Base-by-base conservation (phyloP, 768 basidiomycete species). In the Psilocybe azurescens region DNA sequence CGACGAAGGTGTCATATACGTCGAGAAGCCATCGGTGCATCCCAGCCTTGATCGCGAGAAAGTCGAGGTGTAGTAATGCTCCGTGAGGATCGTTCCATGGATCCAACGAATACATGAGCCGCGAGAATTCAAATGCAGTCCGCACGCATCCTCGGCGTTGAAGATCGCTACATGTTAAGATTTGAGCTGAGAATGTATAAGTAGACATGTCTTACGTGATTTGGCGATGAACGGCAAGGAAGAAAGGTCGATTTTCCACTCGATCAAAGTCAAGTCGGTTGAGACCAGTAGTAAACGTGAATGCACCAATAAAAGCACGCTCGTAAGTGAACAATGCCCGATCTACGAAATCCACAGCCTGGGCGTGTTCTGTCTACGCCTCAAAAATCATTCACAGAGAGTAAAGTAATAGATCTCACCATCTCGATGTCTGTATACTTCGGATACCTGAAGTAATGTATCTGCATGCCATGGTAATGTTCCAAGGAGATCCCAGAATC, bases 171-270 rank as follows among this genome's bases (percentile, higher is more conserved):
- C 41, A 11, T 13, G 65, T 6, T 24, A 52, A 56, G 36, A 18
- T 29, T 59, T 54, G 58, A 33, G 4, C 47, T 16, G 9, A 38
- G 39, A 8, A 18, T 13, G 29, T 8, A 7, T 11, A 33, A 36
- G 55, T 8, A 60, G 13, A 46, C 39, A 29, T 33, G n/a, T 71
- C 90, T 64, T 73, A 95, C 91, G 87, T 84, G 2, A 95, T 83
- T 69, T 93, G 89, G 59, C 95, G 83, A 67, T 95, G 93, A 1
- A 97, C 63, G 1, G 93, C 95, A 6, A 97, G 85, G 78, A 91
- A 98, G 75, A 99, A 93, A 0, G 94, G 93, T 44, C 97, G 82
- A 67, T 97, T 98, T 75, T 98, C 96, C 10, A 97, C 91, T 11
- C 77, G 82, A 64, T 93, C 88, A 72, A 98, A 99, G 69, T 97